Conservation (phyloP, 2,329 filamentous ascomycete genomes). For the Capronia coronata region DNA sequence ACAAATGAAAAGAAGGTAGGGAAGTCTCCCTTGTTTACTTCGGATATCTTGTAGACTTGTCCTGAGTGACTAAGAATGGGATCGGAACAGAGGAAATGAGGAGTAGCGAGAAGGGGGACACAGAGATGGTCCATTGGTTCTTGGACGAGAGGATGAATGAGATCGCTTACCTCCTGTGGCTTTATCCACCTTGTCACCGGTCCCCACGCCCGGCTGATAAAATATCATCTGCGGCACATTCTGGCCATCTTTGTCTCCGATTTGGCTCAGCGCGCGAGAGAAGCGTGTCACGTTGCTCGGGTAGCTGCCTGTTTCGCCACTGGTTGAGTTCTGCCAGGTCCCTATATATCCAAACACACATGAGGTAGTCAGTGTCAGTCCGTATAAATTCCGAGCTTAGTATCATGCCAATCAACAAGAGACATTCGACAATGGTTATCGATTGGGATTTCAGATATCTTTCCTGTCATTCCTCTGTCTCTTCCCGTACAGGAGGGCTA, state of each 20-base stretch:
- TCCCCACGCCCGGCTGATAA: slow-evolving; percentile 37
- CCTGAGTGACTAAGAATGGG: neutral
- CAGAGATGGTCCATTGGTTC: no score
- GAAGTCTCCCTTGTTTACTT: no score
- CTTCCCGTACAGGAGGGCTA: no score
- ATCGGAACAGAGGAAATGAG: neutral
- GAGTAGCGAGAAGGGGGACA: neutral
- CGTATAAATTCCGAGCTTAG: neutral
- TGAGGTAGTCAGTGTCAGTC: neutral
- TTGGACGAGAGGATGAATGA: no score
- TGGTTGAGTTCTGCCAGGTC: slow-evolving; percentile 19
- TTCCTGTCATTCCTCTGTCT: neutral
- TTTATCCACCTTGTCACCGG: slow-evolving; percentile 7
- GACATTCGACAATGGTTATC: no score
- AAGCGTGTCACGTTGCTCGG: slow-evolving; percentile 31
- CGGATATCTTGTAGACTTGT: no score
- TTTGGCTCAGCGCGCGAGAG: slow-evolving; percentile 26
- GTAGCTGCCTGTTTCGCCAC: slow-evolving; percentile 21
- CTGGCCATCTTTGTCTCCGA: slow-evolving; percentile 21
- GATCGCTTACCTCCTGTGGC: neutral
- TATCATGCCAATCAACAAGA: neutral
- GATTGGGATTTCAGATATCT: no score
- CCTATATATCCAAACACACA: neutral
- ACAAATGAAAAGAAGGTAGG: no score
- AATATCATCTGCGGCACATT: slow-evolving; percentile 33